Conservation (phyloP, 2,329 filamentous ascomycete genomes). For the Teratosphaeria nubilosa region DNA sequence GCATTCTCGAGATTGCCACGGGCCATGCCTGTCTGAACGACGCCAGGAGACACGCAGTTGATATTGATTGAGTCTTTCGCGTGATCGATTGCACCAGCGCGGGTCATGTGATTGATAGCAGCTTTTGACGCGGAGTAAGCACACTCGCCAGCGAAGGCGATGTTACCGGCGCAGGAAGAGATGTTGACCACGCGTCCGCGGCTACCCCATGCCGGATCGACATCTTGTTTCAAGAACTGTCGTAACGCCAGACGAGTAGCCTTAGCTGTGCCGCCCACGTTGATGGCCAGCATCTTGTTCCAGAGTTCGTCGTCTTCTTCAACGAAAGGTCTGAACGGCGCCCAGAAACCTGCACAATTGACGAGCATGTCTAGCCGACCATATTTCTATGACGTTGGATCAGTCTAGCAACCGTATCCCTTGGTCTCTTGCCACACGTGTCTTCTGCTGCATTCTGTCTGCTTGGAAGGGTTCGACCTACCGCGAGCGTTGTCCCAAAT, state of each 20-base stretch:
- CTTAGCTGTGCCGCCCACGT: constrained; percentile 31
- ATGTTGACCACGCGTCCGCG: constrained; percentile 44
- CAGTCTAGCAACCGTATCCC: neutral
- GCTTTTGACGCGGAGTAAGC: constrained; percentile 21
- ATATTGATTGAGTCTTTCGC: constrained; percentile 20
- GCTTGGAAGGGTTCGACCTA: too few relatives aligned
- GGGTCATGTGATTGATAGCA: constrained; percentile 19
- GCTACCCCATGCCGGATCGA: constrained; percentile 26
- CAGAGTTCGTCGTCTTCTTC: neutral
- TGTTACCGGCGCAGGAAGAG: constrained; percentile 34
- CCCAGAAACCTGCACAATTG: constrained; percentile 1
- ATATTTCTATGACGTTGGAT: constrained; percentile 3
- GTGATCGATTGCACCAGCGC: constrained; percentile 19
- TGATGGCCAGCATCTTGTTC: constrained; percentile 16
- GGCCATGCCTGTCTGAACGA: too few relatives aligned
- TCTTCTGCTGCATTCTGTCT: too few relatives aligned
- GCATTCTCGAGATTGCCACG: too few relatives aligned
- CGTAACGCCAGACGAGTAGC: constrained; percentile 37
- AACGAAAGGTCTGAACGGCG: neutral
- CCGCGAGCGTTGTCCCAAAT: constrained; percentile 12
- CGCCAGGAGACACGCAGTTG: constrained; percentile 20
- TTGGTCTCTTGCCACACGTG: too few relatives aligned
- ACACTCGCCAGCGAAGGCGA: constrained; percentile 30
- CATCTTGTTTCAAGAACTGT: constrained; percentile 43
- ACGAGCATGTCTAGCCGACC: constrained; percentile 13